These are phyloP conservation scores for Dryas alaskensis DNA, from an alignment of 306 rosid genomes.

Conservation along the genomic window DNA sequence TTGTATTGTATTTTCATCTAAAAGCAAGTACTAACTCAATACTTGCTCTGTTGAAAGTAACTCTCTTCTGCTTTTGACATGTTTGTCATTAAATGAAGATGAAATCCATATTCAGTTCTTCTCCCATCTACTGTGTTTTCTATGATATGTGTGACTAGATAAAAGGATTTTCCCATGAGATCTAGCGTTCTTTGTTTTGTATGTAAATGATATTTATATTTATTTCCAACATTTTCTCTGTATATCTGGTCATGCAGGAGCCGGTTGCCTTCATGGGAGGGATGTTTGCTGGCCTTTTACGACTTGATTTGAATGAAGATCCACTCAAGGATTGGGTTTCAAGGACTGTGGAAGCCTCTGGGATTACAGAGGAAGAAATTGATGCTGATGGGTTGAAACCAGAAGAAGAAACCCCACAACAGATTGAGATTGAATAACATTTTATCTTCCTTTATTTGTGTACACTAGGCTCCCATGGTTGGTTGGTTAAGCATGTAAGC, in stretches of 20 bases:
- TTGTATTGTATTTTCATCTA: background rate
- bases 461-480: background rate
- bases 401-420: conserved; percentile 57
- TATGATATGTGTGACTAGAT: background rate
- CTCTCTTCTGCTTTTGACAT: background rate
- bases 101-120: background rate
- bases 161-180: background rate
- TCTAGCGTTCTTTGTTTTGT: background rate
- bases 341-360: conserved; percentile 76
- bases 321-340: conserved; percentile 92
- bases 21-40: background rate
- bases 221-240: conserved; percentile 8
- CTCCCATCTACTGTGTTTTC: background rate
- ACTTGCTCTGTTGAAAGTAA: background rate
- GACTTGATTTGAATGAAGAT: conserved; percentile 88
- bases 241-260: conserved; percentile 48
- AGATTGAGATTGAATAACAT: conserved; percentile 75
- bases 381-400: conserved; percentile 43
- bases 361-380: conserved; percentile 54
- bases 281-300: conserved; percentile 73
- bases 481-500: conserved; percentile 6
- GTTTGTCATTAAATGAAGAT: background rate
- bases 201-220: background rate
- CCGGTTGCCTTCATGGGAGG: conserved; percentile 95
- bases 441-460: background rate